phyloP scores from a whole-genome alignment of 2,329 filamentous ascomycete genomes.

The Penicillium sp. region DNA sequence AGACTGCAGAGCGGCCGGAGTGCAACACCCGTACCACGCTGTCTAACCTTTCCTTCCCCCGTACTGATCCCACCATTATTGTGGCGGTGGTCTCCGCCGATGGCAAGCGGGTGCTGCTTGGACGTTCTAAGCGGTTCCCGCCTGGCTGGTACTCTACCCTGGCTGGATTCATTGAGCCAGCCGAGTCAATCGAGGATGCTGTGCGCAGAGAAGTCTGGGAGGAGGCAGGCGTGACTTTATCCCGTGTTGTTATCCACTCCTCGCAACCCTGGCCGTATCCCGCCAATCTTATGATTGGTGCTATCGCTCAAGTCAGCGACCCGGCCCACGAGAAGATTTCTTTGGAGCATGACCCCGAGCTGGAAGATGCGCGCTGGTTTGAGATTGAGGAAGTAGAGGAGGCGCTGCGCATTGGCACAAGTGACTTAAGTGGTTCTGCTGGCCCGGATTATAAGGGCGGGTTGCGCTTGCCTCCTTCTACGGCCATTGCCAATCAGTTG shows the following conservation, averaged over 20 bases:
- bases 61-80: conserved; percentile 93
- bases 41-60: conserved; percentile 86
- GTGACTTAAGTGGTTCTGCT: conserved; percentile 61
- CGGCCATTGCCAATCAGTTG: conserved; percentile 89
- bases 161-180: conserved; percentile 80
- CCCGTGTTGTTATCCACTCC: conserved; percentile 74
- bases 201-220: conserved; percentile 83
- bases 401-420: conserved; percentile 65
- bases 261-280: conserved; percentile 88
- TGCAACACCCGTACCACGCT: conserved; percentile 81
- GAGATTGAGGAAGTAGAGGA: conserved; percentile 72
- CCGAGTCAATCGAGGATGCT: conserved; percentile 79
- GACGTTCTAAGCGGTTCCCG: conserved; percentile 80
- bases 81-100: conserved; percentile 84
- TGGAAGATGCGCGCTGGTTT: conserved; percentile 89
- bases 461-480: conserved; percentile 74
- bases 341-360: conserved; percentile 82
- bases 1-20: conserved; percentile 51
- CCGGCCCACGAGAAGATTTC: conserved; percentile 75
- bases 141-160: conserved; percentile 83
- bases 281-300: conserved; percentile 78
- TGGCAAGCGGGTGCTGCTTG: conserved; percentile 73
- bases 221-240: conserved; percentile 72
- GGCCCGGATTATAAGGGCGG: conserved; percentile 67
- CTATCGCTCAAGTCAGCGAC: conserved; percentile 74